These are phyloP conservation scores for Pythium pyrilobum DNA, from an alignment of 352 stramenopile species.

Conservation along the genomic window DNA sequence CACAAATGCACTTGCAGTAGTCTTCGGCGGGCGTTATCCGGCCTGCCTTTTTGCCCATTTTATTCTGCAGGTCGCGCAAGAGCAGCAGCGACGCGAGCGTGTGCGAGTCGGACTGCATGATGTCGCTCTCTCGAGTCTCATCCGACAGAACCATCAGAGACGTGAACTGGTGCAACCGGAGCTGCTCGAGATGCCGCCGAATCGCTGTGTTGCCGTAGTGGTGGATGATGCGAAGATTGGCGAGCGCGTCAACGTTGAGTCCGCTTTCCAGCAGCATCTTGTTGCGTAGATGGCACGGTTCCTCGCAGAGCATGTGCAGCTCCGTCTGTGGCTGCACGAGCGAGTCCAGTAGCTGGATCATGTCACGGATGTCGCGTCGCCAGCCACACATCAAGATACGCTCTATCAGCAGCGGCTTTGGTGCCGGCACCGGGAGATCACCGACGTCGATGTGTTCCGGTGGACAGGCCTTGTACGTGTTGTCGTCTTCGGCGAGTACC, in stretches of 20 bases:
- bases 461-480: constrained; percentile 74
- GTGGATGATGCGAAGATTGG: constrained; percentile 60
- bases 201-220: constrained; percentile 78
- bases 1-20: constrained; percentile 72
- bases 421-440: constrained; percentile 17
- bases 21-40: constrained; percentile 18
- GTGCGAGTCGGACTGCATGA: constrained; percentile 85
- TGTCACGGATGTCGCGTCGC: constrained; percentile 87
- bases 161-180: constrained; percentile 67
- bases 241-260: constrained; percentile 38
- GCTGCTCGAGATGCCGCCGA: constrained; percentile 53
- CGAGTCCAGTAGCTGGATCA: constrained; percentile 79
- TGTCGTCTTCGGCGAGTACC: constrained; percentile 84
- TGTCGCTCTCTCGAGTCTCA: constrained; percentile 62
- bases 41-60: constrained; percentile 1
- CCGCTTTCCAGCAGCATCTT: constrained; percentile 59
- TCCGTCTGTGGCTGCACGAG: constrained; percentile 56
- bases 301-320: constrained; percentile 79
- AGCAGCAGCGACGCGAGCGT: constrained; percentile 80
- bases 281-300: constrained; percentile 54
- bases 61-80: constrained; percentile 70
- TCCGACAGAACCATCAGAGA: constrained; percentile 83
- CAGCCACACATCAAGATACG: constrained; percentile 85
- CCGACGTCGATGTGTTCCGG: constrained; percentile 34
- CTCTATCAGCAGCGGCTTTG: constrained; percentile 33